Evolutionary conservation across 768 basidiomycete species (phyloP).

Genomic region (Obba rivulosa): DNA sequence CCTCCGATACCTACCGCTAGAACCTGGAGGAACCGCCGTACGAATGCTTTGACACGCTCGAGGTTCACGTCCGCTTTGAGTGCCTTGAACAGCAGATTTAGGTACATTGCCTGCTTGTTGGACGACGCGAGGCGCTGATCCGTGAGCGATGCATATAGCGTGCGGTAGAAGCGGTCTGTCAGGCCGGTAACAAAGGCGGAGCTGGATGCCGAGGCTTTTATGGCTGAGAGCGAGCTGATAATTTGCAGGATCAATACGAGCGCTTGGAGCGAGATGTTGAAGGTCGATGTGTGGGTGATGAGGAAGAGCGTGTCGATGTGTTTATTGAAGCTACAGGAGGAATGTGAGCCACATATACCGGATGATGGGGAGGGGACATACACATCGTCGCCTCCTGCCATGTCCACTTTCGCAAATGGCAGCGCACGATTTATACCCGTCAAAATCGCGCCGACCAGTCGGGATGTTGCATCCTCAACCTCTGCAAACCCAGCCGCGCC

Average conservation of each 20-base stretch:
- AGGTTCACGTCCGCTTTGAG: conserved; percentile 61
- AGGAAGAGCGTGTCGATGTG: conserved; percentile 93
- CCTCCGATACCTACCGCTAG: conserved; percentile 53
- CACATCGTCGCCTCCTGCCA: conserved; percentile 50
- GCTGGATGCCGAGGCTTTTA: conserved; percentile 21
- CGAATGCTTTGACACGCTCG: conserved; percentile 71
- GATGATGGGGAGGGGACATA: conserved; percentile 23
- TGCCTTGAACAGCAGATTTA: conserved; percentile 90
- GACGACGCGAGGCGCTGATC: conserved; percentile 77
- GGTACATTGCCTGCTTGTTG: conserved; percentile 94
- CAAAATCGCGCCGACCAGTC: conserved; percentile 82
- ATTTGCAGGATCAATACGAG: conserved; percentile 88
- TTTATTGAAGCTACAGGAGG: conserved; percentile 57
- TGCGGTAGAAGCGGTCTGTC: conserved; percentile 68
- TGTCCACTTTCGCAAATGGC: conserved; percentile 81
- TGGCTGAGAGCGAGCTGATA: conserved; percentile 40
- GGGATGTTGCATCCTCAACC: conserved; percentile 75
- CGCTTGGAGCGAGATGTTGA: conserved; percentile 94
- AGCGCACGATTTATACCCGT: conserved; percentile 94
- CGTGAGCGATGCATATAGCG: conserved; percentile 84
- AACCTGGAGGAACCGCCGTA: conserved; percentile 80
- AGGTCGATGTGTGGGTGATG: conserved; percentile 92
- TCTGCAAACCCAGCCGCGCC: conserved; percentile 67
- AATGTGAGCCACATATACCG: not conserved
- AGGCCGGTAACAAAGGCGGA: conserved; percentile 45